Base-by-base conservation (phyloP, 495 filamentous ascomycete genomes). In the Penicillium herquei region DNA sequence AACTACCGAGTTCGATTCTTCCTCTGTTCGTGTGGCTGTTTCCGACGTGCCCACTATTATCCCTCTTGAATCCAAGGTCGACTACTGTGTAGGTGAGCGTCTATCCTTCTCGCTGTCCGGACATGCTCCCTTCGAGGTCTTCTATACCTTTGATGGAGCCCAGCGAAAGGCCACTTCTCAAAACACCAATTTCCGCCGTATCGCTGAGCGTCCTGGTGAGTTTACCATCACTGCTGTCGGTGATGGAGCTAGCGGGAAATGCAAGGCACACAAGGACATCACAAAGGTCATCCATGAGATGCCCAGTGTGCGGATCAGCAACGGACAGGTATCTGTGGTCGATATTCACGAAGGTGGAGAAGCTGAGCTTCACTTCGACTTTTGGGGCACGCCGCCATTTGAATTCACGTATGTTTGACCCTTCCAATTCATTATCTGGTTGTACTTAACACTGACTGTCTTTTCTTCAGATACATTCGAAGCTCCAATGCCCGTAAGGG, bases 291-390 rank as follows among this genome's bases (percentile, higher is more conserved):
- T 98, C 57, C 94, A 96, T 65, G 84, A 88, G 52, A 87, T 98
- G 78, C 94, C 94, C 6, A 90, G 88, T 57, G 94, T 96, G 34
- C 84, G 84, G 56, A 89, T 98, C 62, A 90, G 86, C 65, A 87
- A 89, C 67, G 94, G 94, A 1, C 80, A 79, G 35, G 81, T 86
- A 16, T 83, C 85, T 10, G 83, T 86, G 42, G 87, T 95, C 31
- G 94, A 97, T 63, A 98, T 98, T 54, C 94, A 97, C 66, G 93
- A 98, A 75, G 94, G 94, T 64, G 88, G 90, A 58, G 87, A 92
- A 70, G 90, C 92, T 13, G 89, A 96, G 68, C 90, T 98, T 53
- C 75, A 89, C 40, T 97, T 98, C 59, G 87, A 93, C 62, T 97
- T 98, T 68, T 90, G 87, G 74, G 94, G 94, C 42, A 93, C 91